Base-by-base conservation (phyloP, 176 grass and related monocot species). In the Calamus simplicifolius region DNA sequence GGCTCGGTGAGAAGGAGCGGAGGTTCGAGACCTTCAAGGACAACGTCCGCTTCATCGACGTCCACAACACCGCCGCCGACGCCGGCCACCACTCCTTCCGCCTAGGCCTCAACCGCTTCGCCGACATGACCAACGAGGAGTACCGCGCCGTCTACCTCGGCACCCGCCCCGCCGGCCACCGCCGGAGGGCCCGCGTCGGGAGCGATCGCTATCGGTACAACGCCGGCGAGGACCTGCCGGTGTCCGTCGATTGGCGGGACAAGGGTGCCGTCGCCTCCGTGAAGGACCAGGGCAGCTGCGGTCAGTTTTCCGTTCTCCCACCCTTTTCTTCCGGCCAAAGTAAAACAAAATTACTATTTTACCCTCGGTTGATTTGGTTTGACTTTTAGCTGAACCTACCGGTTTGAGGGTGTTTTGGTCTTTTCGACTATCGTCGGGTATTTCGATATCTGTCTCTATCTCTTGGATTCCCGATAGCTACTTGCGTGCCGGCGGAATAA, bases 281-380 rank as follows among this genome's bases (percentile, higher is more conserved):
- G 14, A 65, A 65, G 62, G 62, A 65, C 25, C 62, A 65, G 48
- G 62, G 62, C 15, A 50, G 25, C 4, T 65, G 62, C 49, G 62
- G 62, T 65, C 13, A 65, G 62, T 28, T 25, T 28, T 26, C 48
- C 48, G 19, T 3, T 10, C 25, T 16, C 16, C 10, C n/a, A n/a
- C 0, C 18, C 23, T 26, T 26, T 12, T 54, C 63, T 10, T 59
- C 57, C 35, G 35, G 35, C 35, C 35, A 43, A 43, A 43, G 35
- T 43, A 43, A 43, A 43, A 12, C 12, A 12, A 43, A 43, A 13
- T 43, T 6, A 43, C 35, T 43, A 43, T 43, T 43, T 43, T 43
- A 43, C 35, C 35, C 35, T 43, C 12, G 31, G 7, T 8, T 43
- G 35, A 13, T 43, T 0, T 10, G 35, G 1, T 2, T 43, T 43